Percentiles rank a stretch among this genome's conserved stretches.
Conservation (phyloP, 2,329 filamentous ascomycete species). For the Aspergillus awamori region DNA sequence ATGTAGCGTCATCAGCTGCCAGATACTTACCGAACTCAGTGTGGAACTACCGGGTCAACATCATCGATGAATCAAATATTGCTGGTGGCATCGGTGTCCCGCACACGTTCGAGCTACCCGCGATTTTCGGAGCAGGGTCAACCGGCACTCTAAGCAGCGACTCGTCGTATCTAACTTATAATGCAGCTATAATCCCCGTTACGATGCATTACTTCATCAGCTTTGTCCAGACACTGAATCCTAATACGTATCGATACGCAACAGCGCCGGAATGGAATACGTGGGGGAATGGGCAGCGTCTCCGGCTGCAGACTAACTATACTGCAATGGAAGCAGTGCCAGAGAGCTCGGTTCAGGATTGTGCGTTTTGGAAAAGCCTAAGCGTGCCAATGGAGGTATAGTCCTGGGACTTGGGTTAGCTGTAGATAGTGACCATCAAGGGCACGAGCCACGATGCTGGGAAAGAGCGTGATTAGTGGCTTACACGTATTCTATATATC, state of each 20-base stretch:
- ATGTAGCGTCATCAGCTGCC: conserved; percentile 40
- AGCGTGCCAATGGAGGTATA: conserved; percentile 13
- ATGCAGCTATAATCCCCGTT: conserved; percentile 26
- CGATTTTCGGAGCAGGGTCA: conserved; percentile 36
- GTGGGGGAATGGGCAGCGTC: conserved; percentile 9
- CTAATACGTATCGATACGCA: conserved; percentile 21
- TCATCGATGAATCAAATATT: conserved; percentile 43
- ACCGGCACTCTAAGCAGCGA: conserved; percentile 34
- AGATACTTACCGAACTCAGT: conserved; percentile 31
- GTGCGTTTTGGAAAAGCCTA: conserved; percentile 15
- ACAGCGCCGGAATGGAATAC: conserved; percentile 20
- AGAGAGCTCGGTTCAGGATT: conserved; percentile 1
- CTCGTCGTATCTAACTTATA: conserved; percentile 10
- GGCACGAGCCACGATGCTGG: too few relatives aligned
- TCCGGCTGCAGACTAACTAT: conserved; percentile 17
- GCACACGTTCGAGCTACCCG: conserved; percentile 37
- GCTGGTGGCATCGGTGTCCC: conserved; percentile 42
- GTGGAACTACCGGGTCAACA: conserved; percentile 56
- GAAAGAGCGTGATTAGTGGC: too few relatives aligned
- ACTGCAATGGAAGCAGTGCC: conserved; percentile 20
- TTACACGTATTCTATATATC: too few relatives aligned
- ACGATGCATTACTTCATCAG: conserved; percentile 32
- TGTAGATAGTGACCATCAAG: too few relatives aligned
- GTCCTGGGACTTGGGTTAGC: not conserved
- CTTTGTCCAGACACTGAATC: conserved; percentile 27